phyloP scores from a whole-genome alignment of 768 basidiomycete species.

The Trametes villosa region DNA sequence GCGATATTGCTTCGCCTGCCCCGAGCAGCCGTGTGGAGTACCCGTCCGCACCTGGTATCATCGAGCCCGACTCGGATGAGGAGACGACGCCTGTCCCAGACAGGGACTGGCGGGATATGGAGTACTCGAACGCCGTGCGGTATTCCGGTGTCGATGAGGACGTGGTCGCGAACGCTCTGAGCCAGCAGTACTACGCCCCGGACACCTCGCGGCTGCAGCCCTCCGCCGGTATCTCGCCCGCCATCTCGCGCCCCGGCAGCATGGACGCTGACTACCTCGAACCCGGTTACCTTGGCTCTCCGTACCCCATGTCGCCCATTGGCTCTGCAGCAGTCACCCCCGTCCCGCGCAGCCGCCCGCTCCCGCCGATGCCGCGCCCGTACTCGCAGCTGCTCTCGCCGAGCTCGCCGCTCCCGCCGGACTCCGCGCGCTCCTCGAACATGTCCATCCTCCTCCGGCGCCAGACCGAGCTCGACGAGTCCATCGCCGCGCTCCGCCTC shows the following conservation, averaged over 20 bases:
- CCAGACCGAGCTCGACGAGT: slow-evolving; percentile 66
- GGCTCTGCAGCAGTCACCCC: slow-evolving; percentile 17
- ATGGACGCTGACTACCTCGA: too few species aligned
- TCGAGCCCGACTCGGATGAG: not conserved
- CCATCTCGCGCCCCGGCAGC: slow-evolving; percentile 7
- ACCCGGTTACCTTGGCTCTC: slow-evolving; percentile 4
- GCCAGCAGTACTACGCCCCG: slow-evolving; percentile 8
- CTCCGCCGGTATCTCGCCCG: not conserved
- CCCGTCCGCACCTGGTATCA: slow-evolving; percentile 3
- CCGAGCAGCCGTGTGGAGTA: slow-evolving; percentile 1
- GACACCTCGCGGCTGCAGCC: slow-evolving; percentile 1
- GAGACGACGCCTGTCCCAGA: slow-evolving; percentile 4
- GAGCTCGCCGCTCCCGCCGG: slow-evolving; percentile 9
- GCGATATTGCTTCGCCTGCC: not conserved
- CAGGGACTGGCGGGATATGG: slow-evolving; percentile 20
- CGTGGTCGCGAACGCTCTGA: slow-evolving; percentile 14
- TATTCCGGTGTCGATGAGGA: slow-evolving; percentile 16
- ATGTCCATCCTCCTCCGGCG: slow-evolving; percentile 54
- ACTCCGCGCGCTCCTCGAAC: slow-evolving; percentile 32
- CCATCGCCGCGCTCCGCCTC: slow-evolving; percentile 59
- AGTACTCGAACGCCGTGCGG: slow-evolving; percentile 22
- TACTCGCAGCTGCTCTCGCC: slow-evolving; percentile 8
- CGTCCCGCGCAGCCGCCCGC: slow-evolving; percentile 19
- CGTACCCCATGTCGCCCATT: slow-evolving; percentile 17
- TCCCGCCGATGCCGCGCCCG: slow-evolving; percentile 17